Evolutionary conservation across 306 rosid genomes (phyloP).

Genomic region (Mucuna pruriens): DNA sequence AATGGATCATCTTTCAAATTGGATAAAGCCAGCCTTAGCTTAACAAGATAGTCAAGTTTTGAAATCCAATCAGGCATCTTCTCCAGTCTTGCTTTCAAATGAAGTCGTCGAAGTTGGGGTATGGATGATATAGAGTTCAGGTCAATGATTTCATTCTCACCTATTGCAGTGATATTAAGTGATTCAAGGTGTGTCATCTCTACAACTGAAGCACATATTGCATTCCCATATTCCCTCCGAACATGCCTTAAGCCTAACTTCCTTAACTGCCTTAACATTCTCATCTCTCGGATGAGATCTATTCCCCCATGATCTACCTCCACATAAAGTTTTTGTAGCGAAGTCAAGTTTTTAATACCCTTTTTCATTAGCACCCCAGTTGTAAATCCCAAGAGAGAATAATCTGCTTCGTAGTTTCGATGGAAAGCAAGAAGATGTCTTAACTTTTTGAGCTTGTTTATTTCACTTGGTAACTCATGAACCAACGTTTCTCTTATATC

Average conservation of each 20-base stretch:
- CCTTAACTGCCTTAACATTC: slow-evolving; percentile 3
- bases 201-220: background rate
- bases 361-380: no score
- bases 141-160: background rate
- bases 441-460: slow-evolving; percentile 7
- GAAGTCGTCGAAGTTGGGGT: background rate
- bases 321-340: background rate
- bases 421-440: background rate
- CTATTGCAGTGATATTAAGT: background rate
- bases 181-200: slow-evolving; percentile 25
- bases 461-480: no score
- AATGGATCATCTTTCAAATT: slow-evolving; percentile 32
- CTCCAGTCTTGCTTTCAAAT: background rate
- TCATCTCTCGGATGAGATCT: slow-evolving; percentile 1
- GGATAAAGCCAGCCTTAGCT: background rate
- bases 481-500: no score
- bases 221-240: background rate
- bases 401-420: background rate
- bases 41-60: slow-evolving; percentile 14
- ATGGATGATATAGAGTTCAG: background rate
- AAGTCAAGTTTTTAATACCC: background rate
- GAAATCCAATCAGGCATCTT: slow-evolving; percentile 18
- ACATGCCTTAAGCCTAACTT: background rate
- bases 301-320: slow-evolving; percentile 10
- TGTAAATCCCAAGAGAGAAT: no score